phyloP scores from a whole-genome alignment of 2,329 filamentous ascomycete species.

The Aspergillus chevalieri region DNA sequence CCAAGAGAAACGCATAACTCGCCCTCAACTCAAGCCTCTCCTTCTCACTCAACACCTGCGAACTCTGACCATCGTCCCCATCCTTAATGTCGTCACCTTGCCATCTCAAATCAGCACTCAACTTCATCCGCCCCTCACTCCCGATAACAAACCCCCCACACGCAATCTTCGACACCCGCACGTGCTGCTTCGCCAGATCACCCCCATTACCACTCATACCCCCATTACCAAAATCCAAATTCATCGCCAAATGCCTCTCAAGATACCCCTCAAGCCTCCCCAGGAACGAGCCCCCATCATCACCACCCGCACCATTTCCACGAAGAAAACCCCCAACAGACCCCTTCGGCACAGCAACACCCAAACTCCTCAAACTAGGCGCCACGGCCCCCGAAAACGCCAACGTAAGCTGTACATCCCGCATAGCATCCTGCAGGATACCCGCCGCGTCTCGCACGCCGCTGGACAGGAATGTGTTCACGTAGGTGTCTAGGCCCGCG shows the following conservation, averaged over 20 bases:
- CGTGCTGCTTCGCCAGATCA: conserved; percentile 16
- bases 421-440: conserved; percentile 27
- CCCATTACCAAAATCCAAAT: conserved; percentile 24
- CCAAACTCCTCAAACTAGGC: conserved; percentile 28
- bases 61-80: conserved; percentile 12
- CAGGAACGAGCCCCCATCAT: conserved; percentile 15
- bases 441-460: conserved; percentile 1
- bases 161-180: conserved; percentile 32
- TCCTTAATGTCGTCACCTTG: conserved; percentile 2
- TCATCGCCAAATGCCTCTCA: conserved; percentile 35
- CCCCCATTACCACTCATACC: conserved; percentile 1
- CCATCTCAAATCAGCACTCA: conserved; percentile 21
- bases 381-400: conserved; percentile 31
- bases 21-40: conserved; percentile 21
- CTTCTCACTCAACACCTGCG: conserved; percentile 8
- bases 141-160: conserved; percentile 36
- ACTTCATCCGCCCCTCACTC: conserved; percentile 34
- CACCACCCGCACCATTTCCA: conserved; percentile 3
- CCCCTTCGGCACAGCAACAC: conserved; percentile 28
- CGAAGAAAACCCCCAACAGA: conserved; percentile 18
- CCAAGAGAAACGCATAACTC: conserved; percentile 26
- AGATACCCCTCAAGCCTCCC: conserved; percentile 30
- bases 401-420: conserved; percentile 35
- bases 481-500: conserved; percentile 36
- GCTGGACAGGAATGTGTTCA: conserved; percentile 13